Base-by-base conservation (phyloP, 1,284 basidiomycete species). In the Austroboletus olivaceoglutinosus region DNA sequence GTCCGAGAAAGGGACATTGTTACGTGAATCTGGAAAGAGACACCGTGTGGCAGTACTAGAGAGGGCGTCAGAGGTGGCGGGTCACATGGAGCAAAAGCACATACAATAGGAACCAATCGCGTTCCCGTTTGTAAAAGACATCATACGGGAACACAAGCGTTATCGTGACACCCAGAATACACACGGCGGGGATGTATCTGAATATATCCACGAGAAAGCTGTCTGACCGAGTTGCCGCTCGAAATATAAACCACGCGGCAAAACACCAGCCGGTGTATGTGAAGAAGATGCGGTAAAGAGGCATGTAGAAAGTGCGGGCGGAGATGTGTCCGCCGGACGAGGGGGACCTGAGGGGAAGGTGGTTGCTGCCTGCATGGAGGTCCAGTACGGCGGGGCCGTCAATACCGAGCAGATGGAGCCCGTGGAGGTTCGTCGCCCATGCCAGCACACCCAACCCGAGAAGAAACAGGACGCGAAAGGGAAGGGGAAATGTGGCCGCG, bases 341-440 rank as follows among this genome's bases (percentile, higher is more conserved):
- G 53, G 58, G 55, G 49, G 69, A 61, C 31, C 53, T 50, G n/a
- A 59, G 55, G 39, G 64, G 65, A 16, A 70, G 55, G 36, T 43
- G 29, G 45, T 49, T 57, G 47, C 67, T 61, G 36, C 69, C 67
- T 13, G 69, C 62, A 48, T 76, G 75, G 16, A 90, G 70, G 50
- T 85, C 85, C 59, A 97, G 77, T 5, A 83, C 83, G 59, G 76
- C 71, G 10, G 80, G 74, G 1, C 81, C 83, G 67, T 97, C 91
- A 38, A 97, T 73, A 15, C 87, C 85, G n/a, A 88, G 73, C 5
- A 76, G 55, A 56, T 86, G 75, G 36, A 97, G 80, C 42, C 89
- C 81, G 69, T 97, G 93, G 7, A 97, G 73, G 70, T 97, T 97
- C 31, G 85, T 82, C 0, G 91, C 92, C 90, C 90, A 93, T 49